Evolutionary conservation across 345 rosid species (phyloP).

Genomic region (Moricandia arvensis): DNA sequence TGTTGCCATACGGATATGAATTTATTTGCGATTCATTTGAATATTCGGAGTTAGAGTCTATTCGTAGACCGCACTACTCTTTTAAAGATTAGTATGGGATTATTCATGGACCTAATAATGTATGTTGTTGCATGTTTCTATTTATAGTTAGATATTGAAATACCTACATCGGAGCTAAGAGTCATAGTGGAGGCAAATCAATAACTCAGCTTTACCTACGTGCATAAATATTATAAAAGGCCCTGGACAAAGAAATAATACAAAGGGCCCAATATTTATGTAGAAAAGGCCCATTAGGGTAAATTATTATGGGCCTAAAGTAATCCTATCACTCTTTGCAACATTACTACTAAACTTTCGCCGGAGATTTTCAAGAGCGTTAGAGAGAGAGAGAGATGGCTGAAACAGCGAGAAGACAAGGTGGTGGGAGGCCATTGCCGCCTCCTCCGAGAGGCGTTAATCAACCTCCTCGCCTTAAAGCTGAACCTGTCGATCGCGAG

Average conservation of each 20-base stretch:
- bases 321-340: neutral
- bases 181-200: neutral
- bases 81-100: no score
- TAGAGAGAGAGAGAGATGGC: conserved; percentile 47
- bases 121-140: neutral
- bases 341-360: neutral
- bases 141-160: neutral
- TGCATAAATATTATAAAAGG: neutral
- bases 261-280: neutral
- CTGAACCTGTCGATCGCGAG: conserved; percentile 80
- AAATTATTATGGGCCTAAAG: conserved; percentile 4
- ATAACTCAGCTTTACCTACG: neutral
- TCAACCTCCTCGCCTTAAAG: conserved; percentile 54
- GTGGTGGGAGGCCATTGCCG: conserved; percentile 61
- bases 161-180: neutral
- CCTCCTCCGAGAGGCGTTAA: conserved; percentile 60
- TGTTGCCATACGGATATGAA: no score
- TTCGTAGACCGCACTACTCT: no score
- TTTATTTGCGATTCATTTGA: no score
- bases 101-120: no score
- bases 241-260: neutral
- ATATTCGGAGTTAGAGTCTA: no score
- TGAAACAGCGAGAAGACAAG: conserved; percentile 56
- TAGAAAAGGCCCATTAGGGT: neutral
- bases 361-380: conserved; percentile 8